Evolutionary conservation across 139 green algal species (phyloP), one percentile per base, ranked within the genome.

Genomic region (Chlorella sp.): DNA sequence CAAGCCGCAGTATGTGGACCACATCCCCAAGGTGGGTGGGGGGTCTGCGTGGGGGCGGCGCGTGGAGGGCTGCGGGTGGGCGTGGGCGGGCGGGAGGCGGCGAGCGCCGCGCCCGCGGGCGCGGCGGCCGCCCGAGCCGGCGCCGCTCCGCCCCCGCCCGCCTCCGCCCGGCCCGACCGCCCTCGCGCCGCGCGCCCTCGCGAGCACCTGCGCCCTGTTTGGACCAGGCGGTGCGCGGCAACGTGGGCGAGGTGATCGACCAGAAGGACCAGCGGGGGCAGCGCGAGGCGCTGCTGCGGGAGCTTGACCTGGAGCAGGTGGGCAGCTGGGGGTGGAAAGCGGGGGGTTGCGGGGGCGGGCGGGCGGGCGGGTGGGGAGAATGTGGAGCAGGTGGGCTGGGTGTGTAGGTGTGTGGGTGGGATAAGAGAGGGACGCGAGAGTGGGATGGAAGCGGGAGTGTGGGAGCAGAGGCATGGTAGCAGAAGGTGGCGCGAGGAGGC

Each of bases 1-100:
- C 74, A 97, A 97, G 82, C 93, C 93, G 33, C 93, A 97, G 87
- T 97, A 97, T 74, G 93, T 98, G 42, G 96, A 99, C 80, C 89
- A 99, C 87, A 98, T 99, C 82, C 96, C 96, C 70, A 97, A 97
- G 83, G 94, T 63, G 60, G 3, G 71, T 8, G 3, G 25, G 41
- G n/a, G 42, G 42, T 2, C 19, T 8, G 62, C n/a, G n/a, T n/a
- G n/a, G n/a, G n/a, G n/a, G n/a, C n/a, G n/a, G n/a, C n/a, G n/a
- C n/a, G n/a, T n/a, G n/a, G n/a, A 21, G 48, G 48, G 17, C 48
- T n/a, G 17, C 17, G 17, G 17, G 48, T 58, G 21, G 48, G 17
- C 48, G 17, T 58, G 48, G 17, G 48, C 21, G 17, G 48, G 48
- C 21, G 48, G 48, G 48, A 58, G 48, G 21, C 21, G 21, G 17